phyloP scores from a whole-genome alignment of 768 basidiomycete species.

The Pseudohyphozyma bogoriensis region DNA sequence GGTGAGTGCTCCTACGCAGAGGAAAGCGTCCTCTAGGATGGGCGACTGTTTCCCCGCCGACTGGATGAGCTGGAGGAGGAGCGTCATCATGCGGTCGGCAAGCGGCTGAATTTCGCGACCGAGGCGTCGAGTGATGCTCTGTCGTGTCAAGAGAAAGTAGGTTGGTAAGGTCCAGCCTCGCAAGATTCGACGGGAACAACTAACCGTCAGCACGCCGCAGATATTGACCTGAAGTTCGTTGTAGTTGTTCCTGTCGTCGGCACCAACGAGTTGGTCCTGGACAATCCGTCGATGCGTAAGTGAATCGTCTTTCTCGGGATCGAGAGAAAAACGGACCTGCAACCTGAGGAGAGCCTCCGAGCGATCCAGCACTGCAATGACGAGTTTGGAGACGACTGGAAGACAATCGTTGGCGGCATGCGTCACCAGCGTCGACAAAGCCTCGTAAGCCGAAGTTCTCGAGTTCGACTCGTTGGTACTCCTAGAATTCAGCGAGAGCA shows the following conservation, averaged over 20 bases:
- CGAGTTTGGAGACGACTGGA: slow-evolving; percentile 67
- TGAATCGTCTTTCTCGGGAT: slow-evolving; percentile 37
- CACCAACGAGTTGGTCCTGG: slow-evolving; percentile 78
- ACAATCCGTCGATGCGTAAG: no score
- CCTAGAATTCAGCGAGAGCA: slow-evolving; percentile 40
- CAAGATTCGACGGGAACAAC: slow-evolving; percentile 34
- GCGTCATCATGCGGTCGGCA: slow-evolving; percentile 90
- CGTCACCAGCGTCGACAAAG: slow-evolving; percentile 74
- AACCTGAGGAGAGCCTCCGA: slow-evolving; percentile 80
- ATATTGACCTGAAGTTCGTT: slow-evolving; percentile 94
- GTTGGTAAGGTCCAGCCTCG: slow-evolving; percentile 3
- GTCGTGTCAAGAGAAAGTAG: neutral
- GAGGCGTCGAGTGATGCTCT: slow-evolving; percentile 80
- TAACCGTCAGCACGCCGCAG: slow-evolving; percentile 75
- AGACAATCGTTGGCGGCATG: slow-evolving; percentile 72
- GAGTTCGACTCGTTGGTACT: slow-evolving; percentile 80
- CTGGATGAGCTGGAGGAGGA: slow-evolving; percentile 71
- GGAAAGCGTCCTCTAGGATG: slow-evolving; percentile 89
- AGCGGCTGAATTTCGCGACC: slow-evolving; percentile 71
- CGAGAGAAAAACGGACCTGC: slow-evolving; percentile 48
- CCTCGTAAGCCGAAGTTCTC: slow-evolving; percentile 91
- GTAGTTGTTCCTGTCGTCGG: slow-evolving; percentile 97
- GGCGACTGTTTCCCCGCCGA: slow-evolving; percentile 86
- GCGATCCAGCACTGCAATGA: slow-evolving; percentile 68
- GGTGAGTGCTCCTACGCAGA: slow-evolving; percentile 79